Conservation (phyloP, 2,329 filamentous ascomycete genomes). For the Stemphylium vesicarium region DNA sequence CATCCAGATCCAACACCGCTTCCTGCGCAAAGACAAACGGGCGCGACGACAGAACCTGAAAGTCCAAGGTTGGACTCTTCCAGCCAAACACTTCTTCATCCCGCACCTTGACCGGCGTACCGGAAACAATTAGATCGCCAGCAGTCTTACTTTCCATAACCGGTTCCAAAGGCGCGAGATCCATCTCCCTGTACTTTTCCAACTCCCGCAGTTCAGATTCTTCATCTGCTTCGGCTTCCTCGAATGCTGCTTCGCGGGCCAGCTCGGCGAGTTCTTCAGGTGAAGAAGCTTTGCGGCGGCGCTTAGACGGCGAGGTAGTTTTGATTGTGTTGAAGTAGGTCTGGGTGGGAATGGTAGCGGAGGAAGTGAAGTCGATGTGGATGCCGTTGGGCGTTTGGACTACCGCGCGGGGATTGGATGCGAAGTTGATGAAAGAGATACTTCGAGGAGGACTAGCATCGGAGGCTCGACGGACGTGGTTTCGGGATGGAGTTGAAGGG, state of each 20-base stretch:
- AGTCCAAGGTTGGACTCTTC: not conserved
- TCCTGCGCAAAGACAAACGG: not conserved
- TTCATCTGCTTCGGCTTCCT: conserved; percentile 13
- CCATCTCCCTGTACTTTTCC: conserved; percentile 24
- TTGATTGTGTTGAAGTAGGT: no score
- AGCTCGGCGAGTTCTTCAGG: not conserved
- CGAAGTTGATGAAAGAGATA: no score
- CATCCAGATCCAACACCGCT: not conserved
- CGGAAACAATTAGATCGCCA: conserved; percentile 24
- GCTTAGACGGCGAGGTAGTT: no score
- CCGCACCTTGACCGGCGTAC: conserved; percentile 6
- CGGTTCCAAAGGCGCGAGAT: conserved; percentile 31
- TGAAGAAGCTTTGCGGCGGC: not conserved
- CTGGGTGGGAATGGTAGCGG: no score
- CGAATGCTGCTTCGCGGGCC: conserved; percentile 14
- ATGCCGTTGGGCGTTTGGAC: not conserved
- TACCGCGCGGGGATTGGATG: not conserved
- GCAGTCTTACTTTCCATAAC: conserved; percentile 18
- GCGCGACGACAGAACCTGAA: not conserved
- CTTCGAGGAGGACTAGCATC: not conserved
- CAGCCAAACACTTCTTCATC: not conserved
- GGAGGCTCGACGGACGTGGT: not conserved
- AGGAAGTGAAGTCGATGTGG: conserved; percentile 12
- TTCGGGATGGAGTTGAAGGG: not conserved
- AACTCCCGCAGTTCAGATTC: conserved; percentile 5